Evolutionary conservation across 1,284 basidiomycete genomes (phyloP).

Genomic region (Abortiporus biennis): DNA sequence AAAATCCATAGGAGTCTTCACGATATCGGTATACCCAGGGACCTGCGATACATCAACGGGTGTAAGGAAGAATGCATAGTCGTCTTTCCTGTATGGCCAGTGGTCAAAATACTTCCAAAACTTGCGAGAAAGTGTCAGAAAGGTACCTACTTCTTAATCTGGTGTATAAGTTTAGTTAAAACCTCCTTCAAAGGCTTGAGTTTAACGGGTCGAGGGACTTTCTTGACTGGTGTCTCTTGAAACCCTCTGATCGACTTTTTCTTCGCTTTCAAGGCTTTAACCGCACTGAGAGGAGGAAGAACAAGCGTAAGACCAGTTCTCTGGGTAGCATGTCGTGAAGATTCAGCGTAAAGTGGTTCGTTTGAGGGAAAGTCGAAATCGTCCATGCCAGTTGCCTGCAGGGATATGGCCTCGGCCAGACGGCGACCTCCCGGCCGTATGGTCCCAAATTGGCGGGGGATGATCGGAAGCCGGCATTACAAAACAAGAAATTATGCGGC

Average conservation of each 20-base stretch:
- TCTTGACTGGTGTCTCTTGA: constrained; percentile 21
- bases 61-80: constrained; percentile 77
- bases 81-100: constrained; percentile 57
- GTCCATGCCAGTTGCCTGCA: constrained; percentile 18
- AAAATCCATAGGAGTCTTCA: constrained; percentile 78
- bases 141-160: constrained; percentile 67
- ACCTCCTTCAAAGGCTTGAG: constrained; percentile 76
- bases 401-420: constrained; percentile 1
- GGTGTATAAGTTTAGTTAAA: constrained; percentile 49
- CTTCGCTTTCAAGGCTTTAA: constrained; percentile 28
- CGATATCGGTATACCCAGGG: constrained; percentile 61
- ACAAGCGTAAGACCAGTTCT: constrained; percentile 26
- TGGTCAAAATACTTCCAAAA: constrained; percentile 3
- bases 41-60: constrained; percentile 66
- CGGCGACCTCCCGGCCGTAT: constrained; percentile 2
- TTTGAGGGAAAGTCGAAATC: constrained; percentile 18
- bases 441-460: neutral
- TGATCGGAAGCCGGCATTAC: neutral
- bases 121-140: neutral
- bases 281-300: constrained; percentile 28
- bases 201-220: constrained; percentile 49
- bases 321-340: constrained; percentile 15
- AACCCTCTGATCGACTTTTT: constrained; percentile 21
- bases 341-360: constrained; percentile 11
- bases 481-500: too few relatives aligned